These are phyloP conservation scores for Colletotrichum zoysiae DNA, from an alignment of 2,329 filamentous ascomycete genomes.

Conservation along the genomic window DNA sequence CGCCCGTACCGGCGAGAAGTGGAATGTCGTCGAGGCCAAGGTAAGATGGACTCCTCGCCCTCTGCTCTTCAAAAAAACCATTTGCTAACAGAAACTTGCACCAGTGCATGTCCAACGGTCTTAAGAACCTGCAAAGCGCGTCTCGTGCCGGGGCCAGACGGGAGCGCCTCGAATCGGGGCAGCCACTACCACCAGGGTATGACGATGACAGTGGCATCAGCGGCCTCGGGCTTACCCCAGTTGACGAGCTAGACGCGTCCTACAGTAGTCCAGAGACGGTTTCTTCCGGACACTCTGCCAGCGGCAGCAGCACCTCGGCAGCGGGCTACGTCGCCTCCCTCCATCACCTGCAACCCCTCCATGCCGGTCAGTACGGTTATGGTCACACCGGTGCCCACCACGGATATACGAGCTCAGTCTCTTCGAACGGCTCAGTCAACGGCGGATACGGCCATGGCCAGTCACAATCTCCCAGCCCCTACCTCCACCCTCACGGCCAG, in stretches of 20 bases:
- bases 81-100: constrained; percentile 38
- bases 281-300: constrained; percentile 58
- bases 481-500: constrained; percentile 52
- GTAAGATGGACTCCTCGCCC: constrained; percentile 53
- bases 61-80: neutral
- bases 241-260: constrained; percentile 70
- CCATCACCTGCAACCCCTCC: constrained; percentile 46
- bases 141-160: constrained; percentile 75
- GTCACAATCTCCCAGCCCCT: constrained; percentile 44
- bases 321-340: constrained; percentile 48
- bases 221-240: constrained; percentile 68
- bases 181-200: constrained; percentile 60
- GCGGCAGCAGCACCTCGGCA: constrained; percentile 51
- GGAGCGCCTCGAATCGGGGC: constrained; percentile 68
- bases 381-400: constrained; percentile 47
- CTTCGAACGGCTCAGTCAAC: constrained; percentile 57
- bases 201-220: constrained; percentile 80
- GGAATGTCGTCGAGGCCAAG: constrained; percentile 76
- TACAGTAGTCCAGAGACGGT: constrained; percentile 68
- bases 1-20: constrained; percentile 83
- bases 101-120: constrained; percentile 85
- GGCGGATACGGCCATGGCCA: constrained; percentile 49
- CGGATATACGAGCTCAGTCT: constrained; percentile 68
- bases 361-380: constrained; percentile 46
- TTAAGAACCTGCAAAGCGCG: constrained; percentile 82